Evolutionary conservation across 345 rosid species (phyloP).

Genomic region (Conringia planisiliqua): DNA sequence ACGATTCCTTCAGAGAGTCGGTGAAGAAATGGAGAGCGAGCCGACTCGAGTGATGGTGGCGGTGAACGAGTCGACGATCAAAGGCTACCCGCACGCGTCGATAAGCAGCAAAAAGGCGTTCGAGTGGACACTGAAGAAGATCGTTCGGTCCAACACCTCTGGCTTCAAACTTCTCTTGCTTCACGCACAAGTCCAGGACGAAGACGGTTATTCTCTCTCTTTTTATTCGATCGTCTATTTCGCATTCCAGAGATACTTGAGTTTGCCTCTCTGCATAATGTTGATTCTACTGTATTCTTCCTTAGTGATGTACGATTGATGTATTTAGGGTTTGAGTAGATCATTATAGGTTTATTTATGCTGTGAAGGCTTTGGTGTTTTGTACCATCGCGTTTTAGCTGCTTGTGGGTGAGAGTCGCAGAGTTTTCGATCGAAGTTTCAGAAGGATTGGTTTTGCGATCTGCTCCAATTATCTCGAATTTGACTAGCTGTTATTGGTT

Average conservation of each 20-base stretch:
- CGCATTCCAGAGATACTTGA: background rate
- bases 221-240: background rate
- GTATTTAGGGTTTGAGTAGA: background rate
- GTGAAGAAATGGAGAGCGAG: constrained; percentile 43
- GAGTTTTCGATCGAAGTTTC: background rate
- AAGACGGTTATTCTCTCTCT: constrained; percentile 58
- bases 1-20: background rate
- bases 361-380: background rate
- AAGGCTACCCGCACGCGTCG: constrained; percentile 88
- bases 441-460: background rate
- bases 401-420: background rate
- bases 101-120: constrained; percentile 91
- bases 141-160: constrained; percentile 66
- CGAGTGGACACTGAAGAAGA: constrained; percentile 88
- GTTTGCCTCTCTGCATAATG: background rate
- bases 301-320: background rate
- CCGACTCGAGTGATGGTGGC: constrained; percentile 77
- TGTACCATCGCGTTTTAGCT: background rate
- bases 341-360: background rate
- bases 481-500: background rate
- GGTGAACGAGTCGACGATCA: constrained; percentile 88
- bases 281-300: background rate
- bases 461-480: background rate
- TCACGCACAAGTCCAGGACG: constrained; percentile 95
- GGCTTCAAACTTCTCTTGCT: constrained; percentile 90